Base-by-base conservation (phyloP, 2,329 filamentous ascomycete species). In the Sphaerulina vaccinii region DNA sequence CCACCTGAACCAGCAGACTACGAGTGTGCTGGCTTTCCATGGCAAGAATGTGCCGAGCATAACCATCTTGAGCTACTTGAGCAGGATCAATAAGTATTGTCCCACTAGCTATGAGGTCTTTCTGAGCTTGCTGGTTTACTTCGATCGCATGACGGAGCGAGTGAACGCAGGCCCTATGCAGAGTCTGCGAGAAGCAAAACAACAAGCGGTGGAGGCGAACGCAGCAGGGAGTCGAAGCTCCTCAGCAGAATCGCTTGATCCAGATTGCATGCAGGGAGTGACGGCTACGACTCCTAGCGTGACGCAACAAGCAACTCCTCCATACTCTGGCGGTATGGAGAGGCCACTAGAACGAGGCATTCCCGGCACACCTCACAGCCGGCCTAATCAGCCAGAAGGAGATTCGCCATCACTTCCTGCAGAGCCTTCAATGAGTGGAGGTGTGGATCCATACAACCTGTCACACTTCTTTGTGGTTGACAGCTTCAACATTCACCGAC, bases 41-140 rank as follows among this genome's bases (percentile, higher is more conserved):
- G 93, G 93, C 60, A 97, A 96, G 74, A 99, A 99, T 60, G 88
- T 97, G 9, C 93, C 93, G 1, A 93, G 88, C 66, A 99, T 99
- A 64, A 96, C 91, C 16, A 97, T 99, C 55, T 77, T 95, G 55
- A 97, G 90, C 78, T 99, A 99, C 65, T 76, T 99, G 47, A 92
- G 86, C 64, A 85, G 93, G 54, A 97, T 99, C 68, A 92, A 99
- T 74, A 96, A 96, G 74, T 99, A 99, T 73, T 99, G 93, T 66
- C 93, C 93, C 0, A 97, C 93, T 5, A 97, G 93, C 0, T 99
- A 96, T 68, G 93, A 99, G 71, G 93, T 99, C 0, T 99, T 99
- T 67, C 75, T 99, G 54, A 96, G 91, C 68, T 73, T 99, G 64
- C 75, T 99, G 49, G 91, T 99, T 24, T 99, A 97, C 72, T 99